Evolutionary conservation across 352 stramenopile species (phyloP), one percentile per base, ranked within the genome.

Genomic region (Globisporangium takayamanum): DNA sequence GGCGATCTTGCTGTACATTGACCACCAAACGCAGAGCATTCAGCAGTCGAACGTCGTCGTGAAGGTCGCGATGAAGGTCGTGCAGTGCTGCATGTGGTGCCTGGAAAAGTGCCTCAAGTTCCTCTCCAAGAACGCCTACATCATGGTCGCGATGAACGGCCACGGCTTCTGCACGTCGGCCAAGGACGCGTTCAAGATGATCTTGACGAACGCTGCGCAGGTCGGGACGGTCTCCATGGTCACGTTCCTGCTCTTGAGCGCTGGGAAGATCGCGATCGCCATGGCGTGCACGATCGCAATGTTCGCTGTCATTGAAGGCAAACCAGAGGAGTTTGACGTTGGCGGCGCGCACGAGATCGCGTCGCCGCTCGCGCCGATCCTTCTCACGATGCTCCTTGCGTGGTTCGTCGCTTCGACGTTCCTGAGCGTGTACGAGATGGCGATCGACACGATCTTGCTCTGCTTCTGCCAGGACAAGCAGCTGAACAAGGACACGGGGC

Each of bases 91-190:
- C 69, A 71, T 99, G 49, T 98, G 89, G 81, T 99, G 94, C 64
- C 62, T 96, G 2, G 87, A 96, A 55, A 98, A 97, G 55, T 97
- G 89, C 57, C 85, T 99, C 60, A 94, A 92, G 54, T 99, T 98
- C 64, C 69, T 99, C n/a, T 98, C 97, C 66, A 98, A 98, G 70
- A 98, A 98, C 77, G 89, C 89, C 0, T 98, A 97, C 67, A 97
- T 97, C 50, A 70, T 93, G 53, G 71, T 94, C 33, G 85, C 84
- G 14, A 91, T 89, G 73, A 83, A 89, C 42, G 80, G 82, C 39
- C 66, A 76, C 45, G 82, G 72, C 55, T 95, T 95, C 67, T 94
- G 84, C 57, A 52, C 58, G 5, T 90, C 92, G 0, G 95, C 95
- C 50, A 96, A 96, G 57, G 80, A 98, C 59, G 97, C 94, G 16